A percentile compares a stretch with the other conserved stretches of the same genome.
These are phyloP conservation scores for Solanum sparsipilum DNA, from an alignment of 257 asterid species.

Conservation along the genomic window DNA sequence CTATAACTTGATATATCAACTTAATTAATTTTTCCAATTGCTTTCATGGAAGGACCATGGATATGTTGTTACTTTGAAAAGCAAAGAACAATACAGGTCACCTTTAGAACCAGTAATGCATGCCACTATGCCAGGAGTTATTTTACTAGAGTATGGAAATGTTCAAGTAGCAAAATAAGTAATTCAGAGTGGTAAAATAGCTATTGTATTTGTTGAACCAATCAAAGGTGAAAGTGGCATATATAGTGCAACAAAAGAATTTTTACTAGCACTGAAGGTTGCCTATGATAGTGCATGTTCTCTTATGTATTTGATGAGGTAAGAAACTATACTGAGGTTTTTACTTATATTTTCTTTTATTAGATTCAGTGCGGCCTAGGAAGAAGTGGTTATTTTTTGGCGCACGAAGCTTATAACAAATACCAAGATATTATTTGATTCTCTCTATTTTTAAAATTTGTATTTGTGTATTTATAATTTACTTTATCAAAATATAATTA, in stretches of 20 bases:
- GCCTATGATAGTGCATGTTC: slow-evolving; percentile 58
- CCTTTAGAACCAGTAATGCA: slow-evolving; percentile 74
- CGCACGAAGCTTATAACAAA: slow-evolving; percentile 61
- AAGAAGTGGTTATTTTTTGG: slow-evolving; percentile 83
- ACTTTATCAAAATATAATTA: too few relatives aligned
- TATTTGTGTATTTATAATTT: too few relatives aligned
- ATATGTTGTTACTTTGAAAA: slow-evolving; percentile 70
- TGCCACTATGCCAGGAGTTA: slow-evolving; percentile 57
- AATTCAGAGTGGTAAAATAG: slow-evolving; percentile 55
- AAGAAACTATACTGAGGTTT: not conserved
- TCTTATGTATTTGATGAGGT: slow-evolving; percentile 91
- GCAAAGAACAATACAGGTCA: slow-evolving; percentile 62
- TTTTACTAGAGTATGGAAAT: slow-evolving; percentile 68
- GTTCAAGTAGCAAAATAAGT: slow-evolving; percentile 46
- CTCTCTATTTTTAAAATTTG: too few relatives aligned
- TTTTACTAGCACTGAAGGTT: slow-evolving; percentile 13
- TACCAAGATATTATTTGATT: slow-evolving; percentile 44
- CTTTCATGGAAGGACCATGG: slow-evolving; percentile 92
- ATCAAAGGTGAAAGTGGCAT: slow-evolving; percentile 97
- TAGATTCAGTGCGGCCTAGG: slow-evolving; percentile 95
- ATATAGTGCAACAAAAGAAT: slow-evolving; percentile 58
- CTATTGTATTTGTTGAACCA: slow-evolving; percentile 90
- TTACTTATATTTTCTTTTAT: not conserved
- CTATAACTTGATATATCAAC: not conserved
- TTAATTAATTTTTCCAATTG: slow-evolving; percentile 42